These are phyloP conservation scores for Cladosporium oxysporum DNA, from an alignment of 2,329 filamentous ascomycete genomes.

Conservation along the genomic window DNA sequence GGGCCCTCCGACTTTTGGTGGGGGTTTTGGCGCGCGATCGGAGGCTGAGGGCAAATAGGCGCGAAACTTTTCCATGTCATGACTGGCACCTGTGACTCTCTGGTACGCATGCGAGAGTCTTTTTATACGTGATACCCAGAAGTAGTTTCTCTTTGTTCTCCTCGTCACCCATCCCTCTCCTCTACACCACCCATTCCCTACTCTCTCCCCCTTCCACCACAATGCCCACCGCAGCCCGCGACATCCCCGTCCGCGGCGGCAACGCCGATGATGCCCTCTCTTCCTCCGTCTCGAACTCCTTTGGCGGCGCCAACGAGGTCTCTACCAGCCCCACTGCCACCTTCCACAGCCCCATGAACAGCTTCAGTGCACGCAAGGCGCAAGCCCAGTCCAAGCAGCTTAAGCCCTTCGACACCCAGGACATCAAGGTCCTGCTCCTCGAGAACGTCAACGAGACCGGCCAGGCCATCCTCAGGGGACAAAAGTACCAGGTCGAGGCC, in stretches of 20 bases:
- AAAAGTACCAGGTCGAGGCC: slow-evolving; percentile 95
- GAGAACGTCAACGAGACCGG: slow-evolving; percentile 96
- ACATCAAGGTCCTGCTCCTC: slow-evolving; percentile 92
- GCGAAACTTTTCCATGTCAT: slow-evolving; percentile 10
- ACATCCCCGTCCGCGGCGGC: slow-evolving; percentile 38
- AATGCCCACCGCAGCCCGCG: slow-evolving; percentile 38
- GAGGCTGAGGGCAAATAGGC: slow-evolving; percentile 6
- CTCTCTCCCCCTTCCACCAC: slow-evolving; percentile 8
- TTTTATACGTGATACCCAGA: slow-evolving; percentile 6
- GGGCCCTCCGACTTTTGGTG: slow-evolving; percentile 2
- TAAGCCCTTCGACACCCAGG: slow-evolving; percentile 92
- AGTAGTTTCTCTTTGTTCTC: slow-evolving; percentile 6
- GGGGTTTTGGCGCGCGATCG: slow-evolving; percentile 11
- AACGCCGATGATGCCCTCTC: slow-evolving; percentile 21
- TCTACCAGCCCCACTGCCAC: slow-evolving; percentile 74
- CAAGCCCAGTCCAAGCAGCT: slow-evolving; percentile 67
- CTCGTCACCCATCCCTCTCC: not conserved
- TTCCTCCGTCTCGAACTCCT: slow-evolving; percentile 40
- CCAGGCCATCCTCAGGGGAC: slow-evolving; percentile 73
- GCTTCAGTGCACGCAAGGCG: slow-evolving; percentile 38
- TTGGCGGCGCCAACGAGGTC: slow-evolving; percentile 54
- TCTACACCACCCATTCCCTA: not conserved
- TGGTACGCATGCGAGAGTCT: not conserved
- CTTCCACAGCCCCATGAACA: slow-evolving; percentile 71
- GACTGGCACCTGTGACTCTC: slow-evolving; percentile 8